Percentiles rank a stretch among this genome's conserved stretches.
phyloP scores from a whole-genome alignment of 2,329 filamentous ascomycete species.

The Herpotrichia juniperi region DNA sequence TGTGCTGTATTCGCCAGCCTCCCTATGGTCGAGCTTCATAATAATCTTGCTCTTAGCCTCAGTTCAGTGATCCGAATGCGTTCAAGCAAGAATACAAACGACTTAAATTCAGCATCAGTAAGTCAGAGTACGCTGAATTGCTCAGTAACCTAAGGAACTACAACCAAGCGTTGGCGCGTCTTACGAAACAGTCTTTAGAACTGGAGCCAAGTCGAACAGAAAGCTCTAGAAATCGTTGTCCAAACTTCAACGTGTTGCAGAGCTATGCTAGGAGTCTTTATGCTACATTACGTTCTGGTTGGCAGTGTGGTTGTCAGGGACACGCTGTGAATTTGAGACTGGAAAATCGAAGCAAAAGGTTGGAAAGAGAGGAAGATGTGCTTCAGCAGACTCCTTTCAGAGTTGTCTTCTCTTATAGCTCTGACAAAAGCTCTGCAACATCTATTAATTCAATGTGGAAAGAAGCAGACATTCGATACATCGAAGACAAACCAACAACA shows the following conservation, averaged over 20 bases:
- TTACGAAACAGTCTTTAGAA: slow-evolving; percentile 28
- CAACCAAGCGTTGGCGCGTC: slow-evolving; percentile 25
- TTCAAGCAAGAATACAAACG: slow-evolving; percentile 35
- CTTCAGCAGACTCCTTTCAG: slow-evolving; percentile 17
- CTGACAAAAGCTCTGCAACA: background rate
- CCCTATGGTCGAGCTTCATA: background rate
- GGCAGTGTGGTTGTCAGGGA: slow-evolving; percentile 22
- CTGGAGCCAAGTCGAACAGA: slow-evolving; percentile 19
- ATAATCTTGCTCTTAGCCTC: slow-evolving; percentile 13
- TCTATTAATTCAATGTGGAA: slow-evolving; percentile 9
- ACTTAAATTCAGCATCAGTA: slow-evolving; percentile 30
- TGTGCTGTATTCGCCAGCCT: too few species aligned
- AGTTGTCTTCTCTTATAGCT: slow-evolving; percentile 20
- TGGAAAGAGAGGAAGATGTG: slow-evolving; percentile 12
- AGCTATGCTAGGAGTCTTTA: slow-evolving; percentile 21
- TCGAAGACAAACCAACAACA: slow-evolving; percentile 10
- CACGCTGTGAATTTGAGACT: slow-evolving; percentile 31
- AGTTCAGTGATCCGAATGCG: slow-evolving; percentile 21
- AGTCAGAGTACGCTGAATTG: slow-evolving; percentile 26
- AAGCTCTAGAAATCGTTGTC: slow-evolving; percentile 12
- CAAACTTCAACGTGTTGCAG: slow-evolving; percentile 28
- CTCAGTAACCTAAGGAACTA: slow-evolving; percentile 20
- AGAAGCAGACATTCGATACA: slow-evolving; percentile 22
- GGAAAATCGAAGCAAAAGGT: slow-evolving; percentile 12
- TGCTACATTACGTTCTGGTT: slow-evolving; percentile 15